Evolutionary conservation across 169 alveolate genomes (phyloP), one percentile per base, ranked within the genome.

Genomic region (Eimeria nieschulzi): DNA sequence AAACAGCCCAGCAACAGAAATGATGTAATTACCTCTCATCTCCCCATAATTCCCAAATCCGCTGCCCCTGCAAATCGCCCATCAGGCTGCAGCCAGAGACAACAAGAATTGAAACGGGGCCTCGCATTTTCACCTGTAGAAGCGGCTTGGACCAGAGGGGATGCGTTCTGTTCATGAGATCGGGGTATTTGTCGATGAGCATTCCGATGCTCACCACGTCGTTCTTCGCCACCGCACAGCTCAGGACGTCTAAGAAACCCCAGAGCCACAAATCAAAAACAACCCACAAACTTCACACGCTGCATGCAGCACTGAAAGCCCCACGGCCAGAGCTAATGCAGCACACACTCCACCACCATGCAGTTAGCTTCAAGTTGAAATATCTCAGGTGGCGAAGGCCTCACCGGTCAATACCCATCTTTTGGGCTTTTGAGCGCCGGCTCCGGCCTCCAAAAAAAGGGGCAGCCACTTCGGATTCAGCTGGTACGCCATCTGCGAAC

Each of bases 121-220:
- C 68, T 1, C 2, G 15, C 68, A 59, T 84, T 5, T 96, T 91
- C 7, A 97, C 98, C 95, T 96, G 98, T 9, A 96, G 91, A 70
- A 91, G 93, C 46, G 98, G 98, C 26, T 90, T 83, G 73, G 97
- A 95, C 98, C 98, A 97, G 51, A 96, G 94, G 53, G 92, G 94
- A 76, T 97, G 98, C 39, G 95, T 95, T 63, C 96, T 88, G 84
- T 94, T 94, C 92, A 97, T 79, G 55, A 97, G 85, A 72, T 95
- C 97, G 13, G 98, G 98, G 88, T 92, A 96, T 80, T 94, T 91
- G 59, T 93, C 95, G 26, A 95, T 72, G 56, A 96, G 82, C 79
- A 96, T 73, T 51, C 90, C 95, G 19, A 95, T 96, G 55, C 98
- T 82, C 39, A 86, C 90, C 70, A 95, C 55, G 76, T 97, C 98